phyloP scores from a whole-genome alignment of 2,329 filamentous ascomycete species.

The Neofusicoccum umdonicola region DNA sequence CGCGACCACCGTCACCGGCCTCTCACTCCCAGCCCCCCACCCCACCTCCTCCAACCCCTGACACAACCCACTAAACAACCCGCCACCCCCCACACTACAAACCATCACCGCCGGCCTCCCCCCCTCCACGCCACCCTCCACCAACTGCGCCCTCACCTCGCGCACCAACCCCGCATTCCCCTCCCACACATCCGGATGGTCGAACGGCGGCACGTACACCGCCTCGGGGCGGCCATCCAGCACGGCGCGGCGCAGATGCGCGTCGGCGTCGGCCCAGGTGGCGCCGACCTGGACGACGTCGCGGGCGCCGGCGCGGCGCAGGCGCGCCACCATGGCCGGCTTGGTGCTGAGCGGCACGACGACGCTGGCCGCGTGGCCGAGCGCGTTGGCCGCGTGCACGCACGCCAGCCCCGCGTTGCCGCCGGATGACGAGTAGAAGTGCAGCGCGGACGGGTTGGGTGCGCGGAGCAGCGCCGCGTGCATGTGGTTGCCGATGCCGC shows the following conservation, averaged over 20 bases:
- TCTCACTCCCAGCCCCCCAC: neutral
- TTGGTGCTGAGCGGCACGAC: conserved; percentile 68
- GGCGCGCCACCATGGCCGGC: conserved; percentile 68
- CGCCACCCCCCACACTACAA: conserved; percentile 80
- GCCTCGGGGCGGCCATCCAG: conserved; percentile 38
- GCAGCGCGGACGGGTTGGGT: conserved; percentile 40
- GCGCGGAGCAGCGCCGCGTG: conserved; percentile 47
- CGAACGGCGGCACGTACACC: conserved; percentile 69
- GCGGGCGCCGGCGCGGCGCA: conserved; percentile 64
- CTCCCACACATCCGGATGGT: conserved; percentile 66
- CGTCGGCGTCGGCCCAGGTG: conserved; percentile 67
- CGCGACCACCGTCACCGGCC: conserved; percentile 56
- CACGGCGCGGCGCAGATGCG: conserved; percentile 61
- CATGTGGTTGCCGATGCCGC: conserved; percentile 71
- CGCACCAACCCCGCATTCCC: conserved; percentile 62
- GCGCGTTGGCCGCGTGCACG: conserved; percentile 65
- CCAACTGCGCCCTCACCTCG: conserved; percentile 45
- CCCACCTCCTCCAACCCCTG: conserved; percentile 58
- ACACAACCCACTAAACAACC: conserved; percentile 73
- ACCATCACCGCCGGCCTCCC: conserved; percentile 65
- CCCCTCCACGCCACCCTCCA: conserved; percentile 30
- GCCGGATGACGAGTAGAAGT: conserved; percentile 78
- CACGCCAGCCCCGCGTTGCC: conserved; percentile 85
- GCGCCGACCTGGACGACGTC: conserved; percentile 67
- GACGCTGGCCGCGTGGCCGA: conserved; percentile 68